Base-by-base conservation (phyloP, 805 yeast genomes). In the Candida ficus region DNA sequence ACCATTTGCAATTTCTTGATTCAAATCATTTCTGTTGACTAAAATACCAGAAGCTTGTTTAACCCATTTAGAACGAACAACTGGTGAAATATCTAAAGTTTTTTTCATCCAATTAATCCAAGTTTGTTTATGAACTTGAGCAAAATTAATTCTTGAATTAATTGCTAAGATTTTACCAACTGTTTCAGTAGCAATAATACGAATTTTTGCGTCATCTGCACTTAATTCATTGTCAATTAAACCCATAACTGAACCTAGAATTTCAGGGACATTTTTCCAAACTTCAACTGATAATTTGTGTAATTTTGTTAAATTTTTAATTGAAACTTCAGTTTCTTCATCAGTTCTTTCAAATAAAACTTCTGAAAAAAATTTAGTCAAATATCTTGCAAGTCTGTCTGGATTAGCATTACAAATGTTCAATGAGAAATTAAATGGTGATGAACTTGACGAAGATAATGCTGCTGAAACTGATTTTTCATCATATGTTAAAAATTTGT, bases 281-380 rank as follows among this genome's bases (percentile, higher is more conserved):
- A 89, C 64, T 44, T 80, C 81, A 2, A 80, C 62, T 0, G 81
- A 64, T 26, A 87, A 62, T 11, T 60, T 68, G 53, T 88, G 95
- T 4, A 85, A 66, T 52, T 80, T 81, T 10, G 66, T 67, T 39
- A 85, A 60, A 17, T 75, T 76, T 32, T 66, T 70, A 36, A 63
- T 41, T 21, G 42, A 48, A 35, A 28, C 46, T 44, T 35, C 44
- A 10, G 46, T 49, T 14, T 48, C 53, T n/a, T 55, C 58, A n/a
- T 58, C 60, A 35, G 49, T 49, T 31, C 35, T 42, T 29, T 57
- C 83, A 52, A 80, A 80, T 9, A 88, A 57, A 44, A 78, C 68
- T 52, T 88, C 95, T 0, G 95, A 80, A 47, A 87, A 84, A 49
- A 80, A 82, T 55, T 81, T 89, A 3, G 95, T 83, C 26, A 86